These are phyloP conservation scores for Diaporthe batatas DNA, from an alignment of 2,329 filamentous ascomycete genomes.

Conservation along the genomic window DNA sequence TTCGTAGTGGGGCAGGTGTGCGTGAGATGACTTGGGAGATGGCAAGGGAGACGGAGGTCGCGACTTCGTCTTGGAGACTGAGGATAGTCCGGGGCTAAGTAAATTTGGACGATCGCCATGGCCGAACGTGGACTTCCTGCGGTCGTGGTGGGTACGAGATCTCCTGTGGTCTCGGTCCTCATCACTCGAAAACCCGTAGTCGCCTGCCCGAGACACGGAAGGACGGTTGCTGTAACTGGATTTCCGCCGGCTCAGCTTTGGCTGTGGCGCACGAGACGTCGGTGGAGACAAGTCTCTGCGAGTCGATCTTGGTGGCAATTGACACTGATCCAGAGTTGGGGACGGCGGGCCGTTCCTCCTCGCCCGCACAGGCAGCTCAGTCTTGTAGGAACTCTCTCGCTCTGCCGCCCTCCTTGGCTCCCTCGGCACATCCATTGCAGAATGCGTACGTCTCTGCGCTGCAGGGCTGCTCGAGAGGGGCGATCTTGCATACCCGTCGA, in stretches of 20 bases:
- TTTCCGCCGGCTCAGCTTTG: constrained; percentile 47
- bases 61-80: constrained; percentile 49
- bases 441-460: constrained; percentile 52
- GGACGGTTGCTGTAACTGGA: constrained; percentile 47
- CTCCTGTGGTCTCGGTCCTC: constrained; percentile 51
- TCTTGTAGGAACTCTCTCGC: constrained; percentile 39
- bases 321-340: constrained; percentile 45
- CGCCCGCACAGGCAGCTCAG: constrained; percentile 39
- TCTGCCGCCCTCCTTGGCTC: constrained; percentile 38
- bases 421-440: constrained; percentile 44
- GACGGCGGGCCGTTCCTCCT: constrained; percentile 38
- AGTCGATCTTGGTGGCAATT: constrained; percentile 48
- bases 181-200: constrained; percentile 55
- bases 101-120: constrained; percentile 51
- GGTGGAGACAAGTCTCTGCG: constrained; percentile 52
- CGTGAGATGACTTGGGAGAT: constrained; percentile 47
- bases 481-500: constrained; percentile 36
- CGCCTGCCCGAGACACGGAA: constrained; percentile 49
- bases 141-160: constrained; percentile 48
- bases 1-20: constrained; percentile 27
- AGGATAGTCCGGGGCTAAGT: constrained; percentile 41
- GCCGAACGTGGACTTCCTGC: constrained; percentile 52
- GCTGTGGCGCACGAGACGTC: constrained; percentile 44
- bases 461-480: constrained; percentile 41
- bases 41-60: constrained; percentile 53